These are phyloP conservation scores for Podospora bellae-mahoneyi DNA, from an alignment of 495 filamentous ascomycete genomes.

Conservation along the genomic window DNA sequence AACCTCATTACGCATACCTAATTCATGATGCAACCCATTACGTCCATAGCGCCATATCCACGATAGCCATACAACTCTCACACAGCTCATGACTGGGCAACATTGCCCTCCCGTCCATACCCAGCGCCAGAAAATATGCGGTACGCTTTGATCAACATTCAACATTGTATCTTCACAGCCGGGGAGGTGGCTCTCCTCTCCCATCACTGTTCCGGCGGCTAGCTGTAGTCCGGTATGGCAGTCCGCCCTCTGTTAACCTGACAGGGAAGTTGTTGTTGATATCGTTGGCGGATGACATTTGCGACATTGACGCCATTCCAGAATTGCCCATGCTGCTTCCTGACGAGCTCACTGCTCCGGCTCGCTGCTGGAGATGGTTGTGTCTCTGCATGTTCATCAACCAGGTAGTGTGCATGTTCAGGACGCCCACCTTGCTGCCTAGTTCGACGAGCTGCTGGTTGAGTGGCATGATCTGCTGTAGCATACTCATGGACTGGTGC, in stretches of 20 bases:
- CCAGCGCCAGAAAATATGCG: not conserved
- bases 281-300: not conserved
- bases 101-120: not conserved
- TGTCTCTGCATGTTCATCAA: constrained; percentile 44
- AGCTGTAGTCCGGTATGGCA: not conserved
- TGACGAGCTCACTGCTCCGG: not conserved
- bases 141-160: not conserved
- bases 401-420: constrained; percentile 55
- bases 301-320: not conserved
- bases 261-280: not conserved
- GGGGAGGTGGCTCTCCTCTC: constrained; percentile 16
- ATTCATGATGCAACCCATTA: not conserved
- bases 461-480: constrained; percentile 49
- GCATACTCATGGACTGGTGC: constrained; percentile 45
- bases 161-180: constrained; percentile 5
- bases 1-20: not conserved
- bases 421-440: constrained; percentile 47
- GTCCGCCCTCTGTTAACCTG: not conserved
- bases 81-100: not conserved
- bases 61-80: not conserved
- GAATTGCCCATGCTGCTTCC: not conserved
- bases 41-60: not conserved
- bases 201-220: constrained; percentile 21
- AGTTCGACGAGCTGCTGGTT: constrained; percentile 54
- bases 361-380: constrained; percentile 20